Percentiles rank a stretch among this genome's conserved stretches.
These are phyloP conservation scores for Nakazawaea wyomingensis DNA, from an alignment of 805 yeast species.

Conservation along the genomic window DNA sequence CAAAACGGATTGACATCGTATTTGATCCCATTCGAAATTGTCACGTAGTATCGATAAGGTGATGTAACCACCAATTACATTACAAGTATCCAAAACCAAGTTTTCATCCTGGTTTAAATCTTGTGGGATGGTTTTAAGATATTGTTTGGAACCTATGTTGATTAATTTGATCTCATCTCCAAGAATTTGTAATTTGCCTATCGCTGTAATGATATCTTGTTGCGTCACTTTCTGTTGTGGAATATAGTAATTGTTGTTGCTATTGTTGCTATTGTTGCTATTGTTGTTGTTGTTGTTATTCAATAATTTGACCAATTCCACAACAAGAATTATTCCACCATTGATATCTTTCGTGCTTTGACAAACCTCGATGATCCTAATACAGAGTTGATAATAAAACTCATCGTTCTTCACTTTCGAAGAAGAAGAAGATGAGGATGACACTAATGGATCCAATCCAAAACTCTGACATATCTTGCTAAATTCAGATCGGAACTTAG, in stretches of 20 bases:
- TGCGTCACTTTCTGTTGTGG: conserved; percentile 27
- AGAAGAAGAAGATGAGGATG: conserved; percentile 13
- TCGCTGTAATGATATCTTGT: conserved; percentile 53
- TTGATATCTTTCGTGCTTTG: conserved; percentile 63
- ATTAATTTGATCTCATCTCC: conserved; percentile 72
- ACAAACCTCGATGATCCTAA: conserved; percentile 72
- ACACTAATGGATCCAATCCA: conserved; percentile 75
- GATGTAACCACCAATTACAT: conserved; percentile 65
- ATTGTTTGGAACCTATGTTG: conserved; percentile 49
- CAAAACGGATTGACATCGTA: conserved; percentile 56
- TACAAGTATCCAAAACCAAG: conserved; percentile 67
- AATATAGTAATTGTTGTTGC: too few relatives aligned
- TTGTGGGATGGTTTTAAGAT: conserved; percentile 58
- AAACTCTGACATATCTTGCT: conserved; percentile 70
- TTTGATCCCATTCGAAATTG: conserved; percentile 69
- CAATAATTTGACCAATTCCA: conserved; percentile 39
- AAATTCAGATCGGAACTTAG: conserved; percentile 65
- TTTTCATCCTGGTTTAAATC: conserved; percentile 67
- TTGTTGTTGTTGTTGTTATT: too few relatives aligned
- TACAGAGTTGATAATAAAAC: conserved; percentile 62
- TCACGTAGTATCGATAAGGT: conserved; percentile 58
- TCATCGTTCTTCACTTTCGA: conserved; percentile 38
- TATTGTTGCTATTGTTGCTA: too few relatives aligned
- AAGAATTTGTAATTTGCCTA: conserved; percentile 46
- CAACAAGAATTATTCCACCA: conserved; percentile 74